Conservation (phyloP, 1,284 basidiomycete species). For the Abortiporus biennis region DNA sequence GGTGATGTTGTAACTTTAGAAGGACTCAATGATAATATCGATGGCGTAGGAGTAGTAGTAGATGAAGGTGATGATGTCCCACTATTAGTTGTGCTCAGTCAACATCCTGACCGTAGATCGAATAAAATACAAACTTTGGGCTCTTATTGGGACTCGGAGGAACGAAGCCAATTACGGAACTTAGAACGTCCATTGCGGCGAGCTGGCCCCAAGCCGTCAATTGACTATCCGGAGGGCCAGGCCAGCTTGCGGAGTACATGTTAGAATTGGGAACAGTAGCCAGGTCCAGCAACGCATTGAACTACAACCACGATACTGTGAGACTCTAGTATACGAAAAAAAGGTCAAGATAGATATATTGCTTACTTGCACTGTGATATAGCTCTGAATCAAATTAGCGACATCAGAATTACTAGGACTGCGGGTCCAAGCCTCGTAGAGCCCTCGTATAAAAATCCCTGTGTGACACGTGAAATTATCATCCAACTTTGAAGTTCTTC, state of each 20-base stretch:
- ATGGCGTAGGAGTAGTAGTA: neutral
- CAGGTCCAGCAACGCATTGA: slow-evolving; percentile 7
- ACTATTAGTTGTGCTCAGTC: neutral
- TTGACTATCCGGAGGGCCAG: slow-evolving; percentile 5
- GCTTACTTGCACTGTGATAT: slow-evolving; percentile 6
- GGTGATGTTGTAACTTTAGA: neutral
- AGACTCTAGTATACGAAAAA: neutral
- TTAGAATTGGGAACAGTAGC: slow-evolving; percentile 1
- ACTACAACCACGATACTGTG: neutral
- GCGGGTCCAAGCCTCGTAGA: slow-evolving; percentile 6
- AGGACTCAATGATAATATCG: neutral
- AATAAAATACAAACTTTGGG: neutral
- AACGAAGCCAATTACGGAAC: slow-evolving; percentile 6
- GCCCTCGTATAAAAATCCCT: slow-evolving; percentile 7
- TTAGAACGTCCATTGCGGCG: slow-evolving; percentile 6
- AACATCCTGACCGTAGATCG: too few species aligned
- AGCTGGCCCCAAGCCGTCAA: slow-evolving; percentile 8
- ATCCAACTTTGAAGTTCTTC: neutral
- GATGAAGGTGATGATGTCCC: neutral
- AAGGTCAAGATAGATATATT: neutral
- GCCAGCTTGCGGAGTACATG: slow-evolving; percentile 6
- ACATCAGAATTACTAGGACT: neutral
- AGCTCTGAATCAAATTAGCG: slow-evolving; percentile 4
- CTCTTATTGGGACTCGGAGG: too few species aligned
- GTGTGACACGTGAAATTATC: too few species aligned